phyloP scores from a whole-genome alignment of 495 filamentous ascomycete genomes.

The Penicillium goetzii region DNA sequence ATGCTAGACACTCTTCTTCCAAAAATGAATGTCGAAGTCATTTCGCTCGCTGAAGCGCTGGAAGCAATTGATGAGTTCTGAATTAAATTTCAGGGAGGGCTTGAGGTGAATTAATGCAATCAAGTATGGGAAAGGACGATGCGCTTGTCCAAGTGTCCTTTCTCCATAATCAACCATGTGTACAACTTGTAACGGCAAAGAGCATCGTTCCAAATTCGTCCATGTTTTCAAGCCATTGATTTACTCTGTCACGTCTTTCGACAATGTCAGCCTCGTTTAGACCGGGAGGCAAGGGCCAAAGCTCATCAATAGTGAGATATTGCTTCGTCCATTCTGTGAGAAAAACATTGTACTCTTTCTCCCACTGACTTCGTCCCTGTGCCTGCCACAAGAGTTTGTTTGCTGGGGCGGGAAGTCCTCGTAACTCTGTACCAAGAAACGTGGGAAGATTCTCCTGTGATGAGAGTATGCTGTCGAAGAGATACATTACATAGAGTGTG shows the following conservation, averaged over 20 bases:
- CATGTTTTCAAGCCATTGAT: slow-evolving; percentile 48
- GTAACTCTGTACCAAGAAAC: slow-evolving; percentile 49
- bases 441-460: slow-evolving; percentile 47
- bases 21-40: too few species aligned
- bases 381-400: slow-evolving; percentile 44
- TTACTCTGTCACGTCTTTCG: slow-evolving; percentile 38
- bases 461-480: slow-evolving; percentile 50
- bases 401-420: slow-evolving; percentile 42
- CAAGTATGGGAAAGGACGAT: background rate
- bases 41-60: slow-evolving; percentile 1
- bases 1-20: slow-evolving; percentile 33
- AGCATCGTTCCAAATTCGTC: slow-evolving; percentile 56
- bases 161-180: slow-evolving; percentile 33
- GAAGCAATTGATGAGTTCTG: background rate
- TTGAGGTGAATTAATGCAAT: background rate
- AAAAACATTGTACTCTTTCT: slow-evolving; percentile 44
- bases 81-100: background rate
- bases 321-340: slow-evolving; percentile 44
- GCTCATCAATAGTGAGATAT: slow-evolving; percentile 46
- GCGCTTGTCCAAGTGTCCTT: background rate
- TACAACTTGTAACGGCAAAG: slow-evolving; percentile 49
- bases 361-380: slow-evolving; percentile 40
- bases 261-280: slow-evolving; percentile 30
- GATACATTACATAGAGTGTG: slow-evolving; percentile 53
- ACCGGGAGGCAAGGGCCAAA: slow-evolving; percentile 43